Evolutionary conservation across 257 asterid species (phyloP), one percentile per base, ranked within the genome.

Genomic region (Lycium barbarum): DNA sequence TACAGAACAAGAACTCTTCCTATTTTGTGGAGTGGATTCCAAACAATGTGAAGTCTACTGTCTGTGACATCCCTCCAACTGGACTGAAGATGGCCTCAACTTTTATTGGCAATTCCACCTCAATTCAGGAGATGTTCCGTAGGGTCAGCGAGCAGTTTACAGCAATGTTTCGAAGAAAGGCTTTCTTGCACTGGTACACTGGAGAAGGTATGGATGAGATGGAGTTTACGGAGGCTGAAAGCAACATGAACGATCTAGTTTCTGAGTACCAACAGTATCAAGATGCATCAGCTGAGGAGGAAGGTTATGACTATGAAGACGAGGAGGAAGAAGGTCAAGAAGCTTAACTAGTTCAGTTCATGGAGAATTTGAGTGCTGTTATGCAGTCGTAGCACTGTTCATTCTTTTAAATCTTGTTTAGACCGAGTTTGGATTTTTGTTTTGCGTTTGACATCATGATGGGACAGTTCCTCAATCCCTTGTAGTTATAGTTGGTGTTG

Each of bases 251-350:
- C 0, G 98, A 92, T 76, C 87, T 94, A 85, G 98, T 94, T 84
- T 91, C 97, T 0, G 98, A 94, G 87, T 93, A 94, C 85, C 98
- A 94, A 74, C 98, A 94, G 70, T 91, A 91, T 83, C 98, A 94
- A 84, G 97, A 92, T 61, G 97, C 98, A 9, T 87, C 97, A 2
- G 98, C 98, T 1, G 98, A 93, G 20, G 97, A 94, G 85, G 98
- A 92, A 10, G 93, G 87, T 8, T 89, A 94, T 80, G 92, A 91
- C 0, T 90, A 93, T 2, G 97, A 92, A 72, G 96, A 93, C 0
- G 98, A 90, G 83, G 95, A 91, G 47, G 95, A 92, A 1, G 88
- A 76, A 43, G 80, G 14, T 80, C 92, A 90, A 84, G 94, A 88
- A 55, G 92, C 83, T 70, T 91, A 82, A 89, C 15, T 0, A 13